Base-by-base conservation (phyloP, 495 filamentous ascomycete genomes). In the Penicillium macrosclerotiorum region DNA sequence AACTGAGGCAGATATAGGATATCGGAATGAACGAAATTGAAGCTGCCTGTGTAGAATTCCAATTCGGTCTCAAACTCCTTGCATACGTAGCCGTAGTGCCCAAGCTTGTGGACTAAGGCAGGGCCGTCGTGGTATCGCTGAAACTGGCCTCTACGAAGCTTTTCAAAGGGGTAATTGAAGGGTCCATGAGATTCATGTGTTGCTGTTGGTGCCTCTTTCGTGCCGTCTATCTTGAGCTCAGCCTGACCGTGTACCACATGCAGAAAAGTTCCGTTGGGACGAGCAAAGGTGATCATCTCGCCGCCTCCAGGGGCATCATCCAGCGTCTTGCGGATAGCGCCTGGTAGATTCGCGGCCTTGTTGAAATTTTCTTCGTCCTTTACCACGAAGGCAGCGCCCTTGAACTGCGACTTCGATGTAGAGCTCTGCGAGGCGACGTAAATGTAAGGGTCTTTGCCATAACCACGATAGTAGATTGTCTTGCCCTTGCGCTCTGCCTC, bases 91-190 rank as follows among this genome's bases (percentile, higher is more conserved):
- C 83, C 85, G 49, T 81, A 85, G 63, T 87, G 85, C 12, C 84
- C 83, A 0, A 87, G 70, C 62, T 86, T 86, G 67, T 86, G 81
- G 3, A 88, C 70, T 3, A 79, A 74, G 2, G 82, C 81, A 0
- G 85, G 83, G 1, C 83, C 79, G 13, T 43, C 33, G 76, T 5
- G 84, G 81, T 13, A 59, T 0, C 58, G 42, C 27, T 62, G 55
- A 42, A 62, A 62, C 8, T 39, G 17, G 20, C 61, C 45, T 27
- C 25, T 30, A 34, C 61, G 30, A 0, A 27, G 37, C 45, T 60
- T 59, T 11, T 54, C 45, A 23, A 62, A 45, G 13, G 48, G 48
- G 18, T 30, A 34, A 30, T 64, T 51, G 32, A 48, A 40, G 17
- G 43, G 49, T 2, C 42, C 42, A 5, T 49, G 43, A 1, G 22